Base-by-base conservation (phyloP, 2,329 filamentous ascomycete species). In the Periconia macrospinosa region DNA sequence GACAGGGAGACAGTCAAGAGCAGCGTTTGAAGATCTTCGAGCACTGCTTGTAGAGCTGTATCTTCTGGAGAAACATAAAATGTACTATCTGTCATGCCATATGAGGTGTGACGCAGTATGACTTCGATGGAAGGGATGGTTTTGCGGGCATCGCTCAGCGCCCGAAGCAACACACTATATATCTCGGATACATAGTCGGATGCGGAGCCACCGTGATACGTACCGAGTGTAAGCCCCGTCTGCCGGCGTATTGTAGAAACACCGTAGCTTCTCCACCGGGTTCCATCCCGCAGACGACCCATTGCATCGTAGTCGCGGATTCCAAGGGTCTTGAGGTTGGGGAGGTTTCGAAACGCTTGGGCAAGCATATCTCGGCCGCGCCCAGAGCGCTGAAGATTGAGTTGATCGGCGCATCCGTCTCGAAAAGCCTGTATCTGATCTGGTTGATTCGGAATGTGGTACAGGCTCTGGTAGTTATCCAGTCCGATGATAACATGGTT, bases 271-370 rank as follows among this genome's bases (percentile, higher is more conserved):
- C 67, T 72, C 85, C 86, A 88, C 1, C 60, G 51, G 5, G 55
- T 50, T 7, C 56, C 50, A 7, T 68, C 71, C 2, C 85, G 80
- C 13, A 62, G 63, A 5, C 85, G 81, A 10, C 68, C 76, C 0
- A 5, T 19, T 0, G 81, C 81, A 62, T 81, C 75, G 69, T 83
- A 87, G 63, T 88, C 83, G 17, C 86, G 80, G 20, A 89, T 72
- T 20, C 83, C 81, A 14, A 89, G 67, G 0, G 78, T 82, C 30
- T 81, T 71, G 6, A 88, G 78, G 50, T 83, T 83, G 0, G 69
- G 64, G 3, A 89, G 75, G 33, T 81, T 79, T 10, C 68, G 61
- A 49, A 89, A 82, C 1, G 85, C 86, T 30, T 83, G 76, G 0
- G 76, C 72, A 15, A 89, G 78, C 77, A 88, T 78, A 7, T 80